These are phyloP conservation scores for Solanum hybrid DNA, from an alignment of 305 asterid genomes.

Conservation along the genomic window DNA sequence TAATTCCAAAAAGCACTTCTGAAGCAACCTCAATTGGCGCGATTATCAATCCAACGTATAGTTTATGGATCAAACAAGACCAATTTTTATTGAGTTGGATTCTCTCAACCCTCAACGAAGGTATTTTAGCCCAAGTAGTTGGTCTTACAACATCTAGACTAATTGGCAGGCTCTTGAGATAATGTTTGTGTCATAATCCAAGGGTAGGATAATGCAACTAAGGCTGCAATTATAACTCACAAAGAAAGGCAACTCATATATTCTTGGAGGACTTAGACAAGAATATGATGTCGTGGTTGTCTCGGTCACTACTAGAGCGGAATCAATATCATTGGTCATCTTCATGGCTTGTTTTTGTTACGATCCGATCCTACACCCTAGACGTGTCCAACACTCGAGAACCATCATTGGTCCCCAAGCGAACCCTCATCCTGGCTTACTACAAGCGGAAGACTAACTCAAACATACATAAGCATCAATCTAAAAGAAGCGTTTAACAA, in stretches of 20 bases:
- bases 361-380: neutral
- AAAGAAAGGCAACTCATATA: neutral
- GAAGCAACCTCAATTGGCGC: neutral
- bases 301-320: neutral
- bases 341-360: neutral
- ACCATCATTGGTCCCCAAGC: neutral
- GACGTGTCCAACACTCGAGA: neutral
- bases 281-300: neutral
- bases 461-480: neutral
- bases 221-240: neutral
- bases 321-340: neutral
- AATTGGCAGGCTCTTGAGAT: no score
- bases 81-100: neutral
- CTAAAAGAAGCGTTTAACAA: no score
- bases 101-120: neutral
- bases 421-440: neutral
- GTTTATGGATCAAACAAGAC: neutral
- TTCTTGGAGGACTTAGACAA: neutral
- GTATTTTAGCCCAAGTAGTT: neutral
- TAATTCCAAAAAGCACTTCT: neutral
- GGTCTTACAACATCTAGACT: neutral
- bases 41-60: no score
- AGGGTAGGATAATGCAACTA: neutral
- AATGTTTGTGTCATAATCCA: neutral
- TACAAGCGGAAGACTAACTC: neutral